Evolutionary conservation across 2,329 filamentous ascomycete species (phyloP), one percentile per base, ranked within the genome.

Genomic region (Bipolaris sorokiniana): DNA sequence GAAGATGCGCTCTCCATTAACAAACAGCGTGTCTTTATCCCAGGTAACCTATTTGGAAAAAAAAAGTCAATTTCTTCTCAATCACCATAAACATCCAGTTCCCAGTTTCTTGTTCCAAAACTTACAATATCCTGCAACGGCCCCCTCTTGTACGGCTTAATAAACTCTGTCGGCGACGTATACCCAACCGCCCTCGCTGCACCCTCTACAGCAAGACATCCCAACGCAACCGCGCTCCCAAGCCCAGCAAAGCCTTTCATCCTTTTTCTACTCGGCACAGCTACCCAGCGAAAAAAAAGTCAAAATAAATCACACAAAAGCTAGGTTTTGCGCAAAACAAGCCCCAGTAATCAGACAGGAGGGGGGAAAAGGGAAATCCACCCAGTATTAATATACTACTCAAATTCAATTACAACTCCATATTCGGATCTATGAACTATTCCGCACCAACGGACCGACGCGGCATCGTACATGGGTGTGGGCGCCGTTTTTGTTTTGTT

Each of bases 21-120:
- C 82, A 62, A 88, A 88, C 3, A 93, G 77, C 0, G 89, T 90
- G 62, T 90, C 80, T 40, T 89, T 82, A 71, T 92, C 90, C 85
- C 88, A 92, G 44, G 87, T 90, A 18, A 90, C 83, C 77, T 79
- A 40, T 18, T 3, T 13, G 42, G 10, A 7, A 1, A n/a, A n/a
- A n/a, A n/a, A n/a, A 15, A 18, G 16, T 36, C 15, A 55, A 51
- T 37, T 59, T 50, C 37, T 31, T 31, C 31, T 1, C 9, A 0
- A 7, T 10, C 16, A 40, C 4, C 9, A 18, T 7, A 9, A 10
- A 3, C 15, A 15, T n/a, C 4, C 11, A 16, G 16, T n/a, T n/a
- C 22, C 13, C 38, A 4, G 4, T 34, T 34, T 22, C 7, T 22
- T 4, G 3, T 40, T n/a, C 23, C 10, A 7, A 36, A 37, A 76